These are phyloP conservation scores for Mycena latifolia DNA, from an alignment of 768 basidiomycete genomes.

Conservation along the genomic window DNA sequence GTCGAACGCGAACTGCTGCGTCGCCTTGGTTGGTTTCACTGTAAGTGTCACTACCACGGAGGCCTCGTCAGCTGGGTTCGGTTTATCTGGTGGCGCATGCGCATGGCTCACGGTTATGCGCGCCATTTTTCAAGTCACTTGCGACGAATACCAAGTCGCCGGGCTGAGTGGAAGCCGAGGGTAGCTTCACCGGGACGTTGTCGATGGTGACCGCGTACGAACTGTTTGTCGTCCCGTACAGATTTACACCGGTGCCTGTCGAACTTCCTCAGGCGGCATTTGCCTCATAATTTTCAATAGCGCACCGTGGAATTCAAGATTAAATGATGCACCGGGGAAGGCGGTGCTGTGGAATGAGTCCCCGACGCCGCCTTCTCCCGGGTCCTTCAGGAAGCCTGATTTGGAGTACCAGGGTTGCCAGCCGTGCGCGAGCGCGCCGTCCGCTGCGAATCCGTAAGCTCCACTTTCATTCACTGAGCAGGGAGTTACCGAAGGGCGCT, in stretches of 20 bases:
- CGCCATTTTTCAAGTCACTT: slow-evolving; percentile 10
- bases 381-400: background rate
- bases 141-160: slow-evolving; percentile 2
- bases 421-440: slow-evolving; percentile 21
- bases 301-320: slow-evolving; percentile 16
- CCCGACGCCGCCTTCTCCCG: slow-evolving; percentile 12
- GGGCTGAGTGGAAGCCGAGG: background rate
- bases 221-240: slow-evolving; percentile 22
- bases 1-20: slow-evolving; percentile 31
- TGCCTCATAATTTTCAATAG: background rate
- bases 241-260: slow-evolving; percentile 17
- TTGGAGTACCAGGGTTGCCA: slow-evolving; percentile 28
- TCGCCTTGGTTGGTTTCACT: background rate
- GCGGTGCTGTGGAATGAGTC: slow-evolving; percentile 24
- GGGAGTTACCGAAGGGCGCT: no score
- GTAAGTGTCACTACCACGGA: slow-evolving; percentile 19
- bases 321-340: slow-evolving; percentile 14
- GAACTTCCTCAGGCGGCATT: no score
- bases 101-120: background rate
- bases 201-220: slow-evolving; percentile 19
- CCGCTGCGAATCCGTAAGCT: slow-evolving; percentile 1
- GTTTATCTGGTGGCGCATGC: no score
- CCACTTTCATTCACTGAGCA: no score
- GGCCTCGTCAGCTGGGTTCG: background rate
- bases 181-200: background rate